Percentiles rank a stretch among this genome's conserved stretches.
Evolutionary conservation across 176 grass and related monocot genomes (phyloP).

Genomic region (Elymus sibiricus): DNA sequence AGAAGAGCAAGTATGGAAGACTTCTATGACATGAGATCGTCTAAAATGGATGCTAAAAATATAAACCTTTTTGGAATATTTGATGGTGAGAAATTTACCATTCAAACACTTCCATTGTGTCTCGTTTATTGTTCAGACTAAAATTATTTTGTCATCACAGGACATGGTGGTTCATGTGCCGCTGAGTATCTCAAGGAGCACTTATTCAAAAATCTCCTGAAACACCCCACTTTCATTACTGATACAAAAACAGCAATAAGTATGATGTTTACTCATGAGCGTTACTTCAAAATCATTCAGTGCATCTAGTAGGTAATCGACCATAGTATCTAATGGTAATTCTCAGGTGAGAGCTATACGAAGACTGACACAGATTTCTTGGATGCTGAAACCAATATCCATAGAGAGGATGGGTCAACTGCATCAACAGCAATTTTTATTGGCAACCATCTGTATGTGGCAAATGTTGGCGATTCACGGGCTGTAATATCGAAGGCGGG

Average conservation of each 20-base stretch:
- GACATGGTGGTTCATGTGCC: constrained; percentile 80
- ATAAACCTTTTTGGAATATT: constrained; percentile 85
- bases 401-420: constrained; percentile 75
- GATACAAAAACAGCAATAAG: constrained; percentile 86
- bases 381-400: constrained; percentile 56
- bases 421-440: constrained; percentile 81
- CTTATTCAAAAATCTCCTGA: constrained; percentile 79
- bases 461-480: constrained; percentile 94
- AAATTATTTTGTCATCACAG: constrained; percentile 41
- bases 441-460: constrained; percentile 74
- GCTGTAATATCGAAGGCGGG: constrained; percentile 80
- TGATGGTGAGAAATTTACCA: constrained; percentile 54
- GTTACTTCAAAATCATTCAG: constrained; percentile 9
- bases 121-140: constrained; percentile 22
- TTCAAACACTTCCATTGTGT: neutral
- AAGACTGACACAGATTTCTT: constrained; percentile 80
- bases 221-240: constrained; percentile 66
- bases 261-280: constrained; percentile 35
- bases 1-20: constrained; percentile 87
- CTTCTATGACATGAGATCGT: constrained; percentile 67
- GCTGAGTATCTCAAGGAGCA: constrained; percentile 76
- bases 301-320: constrained; percentile 8
- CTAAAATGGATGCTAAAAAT: constrained; percentile 48
- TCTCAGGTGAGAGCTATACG: constrained; percentile 73
- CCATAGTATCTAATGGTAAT: constrained; percentile 28